Percentiles rank a stretch among this genome's conserved stretches.
Conservation (phyloP, 169 alveolate species). For the Cyclospora cayetanensis region DNA sequence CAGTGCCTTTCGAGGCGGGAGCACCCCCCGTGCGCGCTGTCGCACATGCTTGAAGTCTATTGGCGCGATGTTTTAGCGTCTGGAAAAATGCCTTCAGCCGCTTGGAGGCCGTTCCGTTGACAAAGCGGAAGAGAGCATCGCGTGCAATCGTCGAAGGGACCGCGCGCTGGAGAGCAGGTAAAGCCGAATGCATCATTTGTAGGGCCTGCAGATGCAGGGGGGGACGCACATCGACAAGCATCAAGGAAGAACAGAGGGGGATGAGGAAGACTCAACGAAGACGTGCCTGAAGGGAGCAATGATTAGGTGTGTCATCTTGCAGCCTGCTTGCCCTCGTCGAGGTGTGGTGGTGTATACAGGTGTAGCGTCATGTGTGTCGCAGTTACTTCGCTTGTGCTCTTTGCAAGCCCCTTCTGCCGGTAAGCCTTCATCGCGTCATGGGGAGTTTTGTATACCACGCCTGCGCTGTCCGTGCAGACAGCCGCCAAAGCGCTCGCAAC, state of each 20-base stretch:
- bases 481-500: neutral
- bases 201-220: neutral
- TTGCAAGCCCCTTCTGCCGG: neutral
- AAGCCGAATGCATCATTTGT: neutral
- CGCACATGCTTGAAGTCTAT: too few species aligned
- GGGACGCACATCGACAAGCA: too few species aligned
- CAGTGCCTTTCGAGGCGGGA: too few species aligned
- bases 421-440: neutral
- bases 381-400: neutral
- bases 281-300: too few species aligned
- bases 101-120: neutral
- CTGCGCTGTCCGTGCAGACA: neutral
- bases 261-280: too few species aligned
- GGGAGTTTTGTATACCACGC: neutral
- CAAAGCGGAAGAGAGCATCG: neutral
- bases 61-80: too few species aligned
- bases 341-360: too few species aligned
- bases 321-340: too few species aligned
- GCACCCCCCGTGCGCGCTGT: too few species aligned
- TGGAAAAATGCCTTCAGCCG: neutral
- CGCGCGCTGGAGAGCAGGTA: neutral
- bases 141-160: neutral
- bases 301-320: too few species aligned
- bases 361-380: too few species aligned
- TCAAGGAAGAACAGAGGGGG: too few species aligned